A percentile compares a stretch with the other conserved stretches of the same genome.
Conservation (phyloP, 2,329 filamentous ascomycete species). For the Aspergillus terreus region DNA sequence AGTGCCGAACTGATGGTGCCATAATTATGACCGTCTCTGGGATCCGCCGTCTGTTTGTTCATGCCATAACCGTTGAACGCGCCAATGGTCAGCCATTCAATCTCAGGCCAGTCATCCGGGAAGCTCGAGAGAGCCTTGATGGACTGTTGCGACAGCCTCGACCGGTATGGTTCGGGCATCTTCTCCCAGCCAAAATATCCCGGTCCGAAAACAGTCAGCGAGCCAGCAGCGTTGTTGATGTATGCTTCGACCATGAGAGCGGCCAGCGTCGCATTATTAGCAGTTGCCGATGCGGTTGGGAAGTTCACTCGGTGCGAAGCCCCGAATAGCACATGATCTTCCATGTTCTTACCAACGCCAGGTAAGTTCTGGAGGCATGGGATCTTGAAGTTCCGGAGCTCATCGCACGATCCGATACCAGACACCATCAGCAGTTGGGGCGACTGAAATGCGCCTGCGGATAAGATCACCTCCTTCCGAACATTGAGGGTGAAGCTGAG, state of each 20-base stretch:
- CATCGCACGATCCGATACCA: constrained; percentile 15
- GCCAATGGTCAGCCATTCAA: constrained; percentile 23
- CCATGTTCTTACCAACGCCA: constrained; percentile 38
- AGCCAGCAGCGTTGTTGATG: constrained; percentile 21
- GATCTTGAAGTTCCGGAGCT: constrained; percentile 15
- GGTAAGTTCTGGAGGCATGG: constrained; percentile 14
- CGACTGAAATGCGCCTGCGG: constrained; percentile 10
- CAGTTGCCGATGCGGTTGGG: constrained; percentile 23
- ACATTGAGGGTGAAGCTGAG: constrained; percentile 15
- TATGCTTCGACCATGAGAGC: constrained; percentile 20
- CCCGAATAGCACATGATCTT: constrained; percentile 39
- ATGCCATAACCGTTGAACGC: constrained; percentile 16
- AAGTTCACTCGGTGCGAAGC: constrained; percentile 33
- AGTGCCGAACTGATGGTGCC: constrained; percentile 11
- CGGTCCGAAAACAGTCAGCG: constrained; percentile 19
- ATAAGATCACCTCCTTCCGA: constrained; percentile 15
- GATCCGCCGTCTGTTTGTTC: constrained; percentile 13
- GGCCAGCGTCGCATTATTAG: constrained; percentile 19
- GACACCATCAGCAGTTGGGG: constrained; percentile 16
- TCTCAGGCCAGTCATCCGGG: constrained; percentile 32
- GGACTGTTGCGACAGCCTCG: constrained; percentile 13
- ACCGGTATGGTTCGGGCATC: constrained; percentile 18
- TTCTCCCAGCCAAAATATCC: constrained; percentile 30
- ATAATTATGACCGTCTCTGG: constrained; percentile 19
- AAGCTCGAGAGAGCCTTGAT: constrained; percentile 15